Base-by-base conservation (phyloP, 306 rosid genomes). In the Prunus campanulata region DNA sequence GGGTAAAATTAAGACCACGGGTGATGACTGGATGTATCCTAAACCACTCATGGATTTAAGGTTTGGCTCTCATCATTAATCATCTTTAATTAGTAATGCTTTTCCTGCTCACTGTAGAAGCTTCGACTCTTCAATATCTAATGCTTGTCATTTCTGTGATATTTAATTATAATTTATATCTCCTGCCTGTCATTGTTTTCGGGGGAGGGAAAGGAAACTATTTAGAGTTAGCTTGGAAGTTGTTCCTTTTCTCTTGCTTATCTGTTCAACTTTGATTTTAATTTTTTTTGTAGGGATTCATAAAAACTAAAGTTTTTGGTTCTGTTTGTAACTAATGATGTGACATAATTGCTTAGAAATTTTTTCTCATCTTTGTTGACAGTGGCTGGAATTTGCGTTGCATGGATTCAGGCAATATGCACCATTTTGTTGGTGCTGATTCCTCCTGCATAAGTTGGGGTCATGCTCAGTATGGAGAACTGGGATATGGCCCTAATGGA, bases 1-100 rank as follows among this genome's bases (percentile, higher is more conserved):
- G 99, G 99, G 99, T 24, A 95, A 95, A 88, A 60, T 95, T 62
- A 95, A 95, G 81, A 88, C 48, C 70, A 76, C 92, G 0, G 99
- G 99, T n/a, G 99, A 95, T 85, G 99, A 95, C 81, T 95, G 97
- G 99, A 95, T 95, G 99, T 95, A 95, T 86, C 97, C 99, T 27
- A 92, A 95, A 82, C 99, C 99, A 77, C 93, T 90, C 50, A 76
- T 95, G 97, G 99, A 95, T 86, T 91, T 95, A 86, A 95, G 99
- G 99, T 95, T 81, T 72, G 64, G 30, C 70, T 75, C 74, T 68
- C 72, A 70, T 57, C 47, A 69, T 46, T 60, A 42, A 35, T 69
- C 75, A 24, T 76, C 42, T 65, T 46, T 8, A 12, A 48, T 68
- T 24, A 59, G 35, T 11, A 59, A 11, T 52, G 65, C 5, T n/a